Conservation (phyloP, 1,284 basidiomycete species). For the Ustilago nuda region DNA sequence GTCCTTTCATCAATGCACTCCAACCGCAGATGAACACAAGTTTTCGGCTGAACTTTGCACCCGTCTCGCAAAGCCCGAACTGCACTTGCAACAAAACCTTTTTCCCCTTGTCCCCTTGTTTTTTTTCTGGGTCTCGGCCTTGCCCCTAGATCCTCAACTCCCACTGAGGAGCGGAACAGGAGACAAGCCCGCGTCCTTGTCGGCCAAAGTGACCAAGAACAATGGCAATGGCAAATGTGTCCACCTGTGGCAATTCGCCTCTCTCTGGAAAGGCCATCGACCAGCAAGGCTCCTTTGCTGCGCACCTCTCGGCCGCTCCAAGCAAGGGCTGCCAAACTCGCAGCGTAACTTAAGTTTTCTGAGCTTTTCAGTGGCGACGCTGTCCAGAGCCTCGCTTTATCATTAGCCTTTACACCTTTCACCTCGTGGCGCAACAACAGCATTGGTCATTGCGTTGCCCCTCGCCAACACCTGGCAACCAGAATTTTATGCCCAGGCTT, state of each 20-base stretch:
- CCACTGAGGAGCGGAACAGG: conserved; percentile 1
- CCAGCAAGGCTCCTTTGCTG: neutral
- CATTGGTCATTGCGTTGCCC: neutral
- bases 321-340: neutral
- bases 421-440: neutral
- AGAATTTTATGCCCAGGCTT: conserved; percentile 20
- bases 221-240: neutral
- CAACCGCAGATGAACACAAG: conserved; percentile 7
- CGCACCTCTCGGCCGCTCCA: neutral
- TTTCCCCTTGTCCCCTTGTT: too few relatives aligned
- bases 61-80: conserved; percentile 1
- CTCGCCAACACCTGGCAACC: neutral
- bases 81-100: neutral
- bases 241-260: neutral
- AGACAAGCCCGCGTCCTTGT: neutral
- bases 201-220: neutral
- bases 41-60: conserved; percentile 23
- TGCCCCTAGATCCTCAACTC: neutral
- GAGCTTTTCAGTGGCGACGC: neutral
- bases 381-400: neutral
- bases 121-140: conserved; percentile 3
- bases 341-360: neutral
- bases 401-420: neutral
- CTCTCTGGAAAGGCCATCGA: neutral
- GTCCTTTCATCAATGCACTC: conserved; percentile 3